These are phyloP conservation scores for Alternaria viburni DNA, from an alignment of 2,329 filamentous ascomycete species.

Conservation along the genomic window DNA sequence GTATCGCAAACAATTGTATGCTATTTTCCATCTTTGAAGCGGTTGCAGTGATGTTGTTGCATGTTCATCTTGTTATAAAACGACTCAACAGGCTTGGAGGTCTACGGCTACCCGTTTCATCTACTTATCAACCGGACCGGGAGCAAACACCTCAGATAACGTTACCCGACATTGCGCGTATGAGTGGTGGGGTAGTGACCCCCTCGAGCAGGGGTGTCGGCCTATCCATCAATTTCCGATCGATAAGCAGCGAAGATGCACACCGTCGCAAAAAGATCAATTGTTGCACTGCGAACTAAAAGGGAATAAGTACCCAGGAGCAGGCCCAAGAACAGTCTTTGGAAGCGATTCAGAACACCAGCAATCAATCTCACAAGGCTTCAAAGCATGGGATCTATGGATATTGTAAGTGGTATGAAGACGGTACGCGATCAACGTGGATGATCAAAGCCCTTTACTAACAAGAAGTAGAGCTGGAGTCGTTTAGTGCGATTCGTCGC, in stretches of 20 bases:
- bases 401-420: neutral
- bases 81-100: neutral
- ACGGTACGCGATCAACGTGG: neutral
- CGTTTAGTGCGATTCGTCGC: constrained; percentile 24
- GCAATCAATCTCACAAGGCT: no score
- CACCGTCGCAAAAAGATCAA: neutral
- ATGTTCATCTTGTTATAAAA: neutral
- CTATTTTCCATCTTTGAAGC: neutral
- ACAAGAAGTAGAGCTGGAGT: constrained; percentile 11
- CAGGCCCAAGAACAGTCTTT: no score
- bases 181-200: neutral
- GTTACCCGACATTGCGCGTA: neutral
- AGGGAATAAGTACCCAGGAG: neutral
- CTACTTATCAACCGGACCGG: neutral
- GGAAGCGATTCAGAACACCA: no score
- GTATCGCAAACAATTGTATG: neutral
- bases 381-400: constrained; percentile 1
- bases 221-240: neutral
- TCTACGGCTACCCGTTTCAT: neutral
- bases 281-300: neutral
- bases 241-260: neutral
- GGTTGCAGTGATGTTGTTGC: neutral
- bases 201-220: neutral
- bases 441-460: neutral
- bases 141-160: neutral